Base-by-base conservation (phyloP, 2,329 filamentous ascomycete species). In the Bisporella sp. region DNA sequence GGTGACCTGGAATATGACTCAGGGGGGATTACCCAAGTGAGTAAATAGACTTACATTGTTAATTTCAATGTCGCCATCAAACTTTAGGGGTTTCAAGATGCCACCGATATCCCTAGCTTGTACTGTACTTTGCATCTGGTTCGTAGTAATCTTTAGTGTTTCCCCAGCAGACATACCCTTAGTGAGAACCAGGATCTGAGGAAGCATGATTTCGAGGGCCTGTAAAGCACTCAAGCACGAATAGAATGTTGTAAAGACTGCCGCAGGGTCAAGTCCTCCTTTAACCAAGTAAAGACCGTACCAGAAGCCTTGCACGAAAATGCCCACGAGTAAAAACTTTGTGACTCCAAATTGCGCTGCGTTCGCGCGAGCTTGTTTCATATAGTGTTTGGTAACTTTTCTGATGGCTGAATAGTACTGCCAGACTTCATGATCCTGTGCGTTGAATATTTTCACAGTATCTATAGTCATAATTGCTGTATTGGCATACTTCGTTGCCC, bases 301-400 rank as follows among this genome's bases (percentile, higher is more conserved):
- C 81, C 88, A 96, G 62, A 97, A 96, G 0, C 90, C 91, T 51
- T 90, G 78, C 0, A 95, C 84, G 57, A 97, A 96, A 64, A 96
- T 82, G 1, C 74, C 75, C 4, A 89, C 77, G 31, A 85, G 82
- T 71, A 90, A 82, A 57, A 95, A 79, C 44, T 85, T 83, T 47
- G 88, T 76, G 45, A 86, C 78, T 0, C 83, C 84, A 62, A 87
- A 82, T 62, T 96, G 90, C 3, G 82, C 64, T 1, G 87, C 82
- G 57, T 82, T 87, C 12, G 81, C 75, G 43, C 79, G 74, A 0
- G 85, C 85, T 62, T 92, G 87, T 12, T 77, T 70, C 8, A 82
- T 69, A 57, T 89, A 95, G 47, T 78, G 76, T 1, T 65, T 67
- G 28, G 81, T 81, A 1, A 88, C 84, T 5, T 71, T 67, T 42